A percentile compares a stretch with the other conserved stretches of the same genome.
Conservation (phyloP, 2,329 filamentous ascomycete genomes). For the Arachnopeziza araneosa region DNA sequence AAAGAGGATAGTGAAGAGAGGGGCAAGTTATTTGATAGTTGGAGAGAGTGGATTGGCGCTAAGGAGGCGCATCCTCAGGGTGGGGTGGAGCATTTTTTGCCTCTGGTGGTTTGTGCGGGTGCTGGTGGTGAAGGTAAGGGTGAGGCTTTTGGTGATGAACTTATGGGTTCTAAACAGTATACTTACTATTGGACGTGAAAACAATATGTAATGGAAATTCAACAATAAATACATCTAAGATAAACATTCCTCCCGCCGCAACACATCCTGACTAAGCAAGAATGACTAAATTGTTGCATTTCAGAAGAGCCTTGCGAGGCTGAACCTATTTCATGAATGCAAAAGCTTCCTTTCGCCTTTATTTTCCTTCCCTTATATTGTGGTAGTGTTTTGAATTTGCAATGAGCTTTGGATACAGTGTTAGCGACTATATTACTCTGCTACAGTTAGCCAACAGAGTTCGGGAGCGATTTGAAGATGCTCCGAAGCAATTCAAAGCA, state of each 20-base stretch:
- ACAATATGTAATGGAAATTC: background rate
- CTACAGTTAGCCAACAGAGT: constrained; percentile 25
- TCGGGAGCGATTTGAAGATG: constrained; percentile 24
- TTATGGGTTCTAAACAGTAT: constrained; percentile 16
- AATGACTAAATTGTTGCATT: background rate
- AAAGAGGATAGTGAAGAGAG: constrained; percentile 32
- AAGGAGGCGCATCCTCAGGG: constrained; percentile 53
- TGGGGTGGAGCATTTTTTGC: constrained; percentile 54
- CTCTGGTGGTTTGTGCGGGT: constrained; percentile 52
- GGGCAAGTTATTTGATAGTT: constrained; percentile 38
- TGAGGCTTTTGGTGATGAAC: constrained; percentile 18
- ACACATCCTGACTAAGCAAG: no score
- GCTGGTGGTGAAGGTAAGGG: constrained; percentile 45
- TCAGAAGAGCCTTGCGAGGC: background rate
- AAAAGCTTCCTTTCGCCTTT: background rate
- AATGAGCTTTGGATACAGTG: constrained; percentile 31
- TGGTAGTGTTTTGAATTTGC: background rate
- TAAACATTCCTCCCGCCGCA: no score
- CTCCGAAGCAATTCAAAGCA: constrained; percentile 25
- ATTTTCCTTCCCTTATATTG: background rate
- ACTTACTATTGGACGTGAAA: constrained; percentile 21
- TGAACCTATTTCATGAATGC: background rate
- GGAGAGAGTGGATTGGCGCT: constrained; percentile 47
- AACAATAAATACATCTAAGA: no score
- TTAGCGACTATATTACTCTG: constrained; percentile 28